A percentile compares a stretch with the other conserved stretches of the same genome.
Evolutionary conservation across 305 asterid species (phyloP).

Genomic region (Solanum aculeatissimum): DNA sequence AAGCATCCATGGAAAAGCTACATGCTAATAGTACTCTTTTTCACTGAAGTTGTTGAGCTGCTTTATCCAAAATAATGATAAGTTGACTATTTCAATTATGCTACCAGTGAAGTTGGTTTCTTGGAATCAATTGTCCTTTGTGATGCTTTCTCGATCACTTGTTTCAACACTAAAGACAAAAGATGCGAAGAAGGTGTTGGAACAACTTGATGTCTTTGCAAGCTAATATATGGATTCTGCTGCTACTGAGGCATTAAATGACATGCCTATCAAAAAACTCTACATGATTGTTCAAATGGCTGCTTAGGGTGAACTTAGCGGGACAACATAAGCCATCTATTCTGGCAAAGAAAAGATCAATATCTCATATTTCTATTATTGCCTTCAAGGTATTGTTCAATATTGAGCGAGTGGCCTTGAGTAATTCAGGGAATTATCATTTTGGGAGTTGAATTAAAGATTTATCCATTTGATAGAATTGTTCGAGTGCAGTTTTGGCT

Average conservation of each 20-base stretch:
- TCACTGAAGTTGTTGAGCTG: too few relatives aligned
- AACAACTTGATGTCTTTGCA: constrained; percentile 69
- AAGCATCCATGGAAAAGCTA: not conserved
- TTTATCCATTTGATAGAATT: too few relatives aligned
- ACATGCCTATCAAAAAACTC: constrained; percentile 83
- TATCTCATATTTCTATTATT: constrained; percentile 61
- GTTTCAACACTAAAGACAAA: constrained; percentile 77
- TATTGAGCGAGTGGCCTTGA: constrained; percentile 14
- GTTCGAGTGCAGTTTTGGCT: too few relatives aligned
- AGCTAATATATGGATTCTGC: constrained; percentile 73
- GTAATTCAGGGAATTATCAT: too few relatives aligned
- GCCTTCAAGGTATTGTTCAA: constrained; percentile 67
- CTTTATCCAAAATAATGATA: not conserved
- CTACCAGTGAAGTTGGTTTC: constrained; percentile 81
- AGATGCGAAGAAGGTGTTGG: constrained; percentile 81
- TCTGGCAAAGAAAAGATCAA: constrained; percentile 75
- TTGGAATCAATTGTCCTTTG: constrained; percentile 73
- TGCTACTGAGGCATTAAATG: constrained; percentile 80
- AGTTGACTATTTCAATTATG: not conserved
- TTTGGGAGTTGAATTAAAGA: too few relatives aligned
- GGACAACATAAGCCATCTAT: constrained; percentile 71
- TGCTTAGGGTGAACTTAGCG: constrained; percentile 87
- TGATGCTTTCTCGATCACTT: constrained; percentile 70
- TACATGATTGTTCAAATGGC: constrained; percentile 94
- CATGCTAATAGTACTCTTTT: not conserved